Evolutionary conservation across 139 green algal genomes (phyloP).

Genomic region (Chlorella sp.): DNA sequence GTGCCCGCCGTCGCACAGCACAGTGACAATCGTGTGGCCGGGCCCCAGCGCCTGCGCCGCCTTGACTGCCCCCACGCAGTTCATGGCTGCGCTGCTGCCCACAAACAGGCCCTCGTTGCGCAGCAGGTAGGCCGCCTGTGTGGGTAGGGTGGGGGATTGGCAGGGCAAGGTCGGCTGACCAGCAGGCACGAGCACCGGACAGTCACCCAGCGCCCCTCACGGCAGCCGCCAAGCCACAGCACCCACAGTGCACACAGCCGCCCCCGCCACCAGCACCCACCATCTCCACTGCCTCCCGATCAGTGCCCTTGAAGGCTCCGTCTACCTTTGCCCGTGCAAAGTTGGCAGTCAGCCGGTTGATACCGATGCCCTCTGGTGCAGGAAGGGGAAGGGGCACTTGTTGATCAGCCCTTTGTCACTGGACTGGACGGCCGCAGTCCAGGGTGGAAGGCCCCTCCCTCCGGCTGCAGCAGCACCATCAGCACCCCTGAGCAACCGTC

Average conservation of each 20-base stretch:
- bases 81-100: constrained; percentile 86
- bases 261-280: too few species aligned
- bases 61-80: constrained; percentile 94
- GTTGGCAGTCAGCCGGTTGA: constrained; percentile 95
- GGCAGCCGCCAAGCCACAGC: too few species aligned
- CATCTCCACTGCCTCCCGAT: constrained; percentile 87
- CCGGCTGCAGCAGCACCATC: neutral
- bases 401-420: too few species aligned
- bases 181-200: too few species aligned
- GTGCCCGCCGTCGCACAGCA: constrained; percentile 90
- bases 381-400: neutral
- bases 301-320: constrained; percentile 78
- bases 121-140: constrained; percentile 81
- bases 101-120: constrained; percentile 93
- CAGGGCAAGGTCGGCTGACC: neutral
- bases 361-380: constrained; percentile 81
- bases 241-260: too few species aligned
- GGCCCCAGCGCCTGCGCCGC: constrained; percentile 76
- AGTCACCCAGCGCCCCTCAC: too few species aligned
- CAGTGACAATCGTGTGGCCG: constrained; percentile 90
- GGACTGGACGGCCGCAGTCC: neutral
- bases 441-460: neutral
- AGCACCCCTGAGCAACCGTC: too few species aligned
- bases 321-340: constrained; percentile 81
- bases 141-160: too few species aligned